phyloP scores from a whole-genome alignment of 148 eudicot species.

The Oxyria digyna region DNA sequence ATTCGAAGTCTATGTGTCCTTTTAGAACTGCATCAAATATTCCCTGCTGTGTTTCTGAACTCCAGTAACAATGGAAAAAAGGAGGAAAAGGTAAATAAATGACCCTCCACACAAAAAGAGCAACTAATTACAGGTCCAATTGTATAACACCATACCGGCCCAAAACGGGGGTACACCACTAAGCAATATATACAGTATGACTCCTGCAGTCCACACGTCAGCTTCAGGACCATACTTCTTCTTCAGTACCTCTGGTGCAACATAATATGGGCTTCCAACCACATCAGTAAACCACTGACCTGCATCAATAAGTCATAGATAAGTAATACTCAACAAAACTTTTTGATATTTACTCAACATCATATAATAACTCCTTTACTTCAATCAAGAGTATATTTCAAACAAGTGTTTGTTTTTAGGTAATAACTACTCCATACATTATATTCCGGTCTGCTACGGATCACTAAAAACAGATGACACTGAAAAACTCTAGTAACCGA shows the following conservation, averaged over 20 bases:
- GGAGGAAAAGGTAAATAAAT: neutral
- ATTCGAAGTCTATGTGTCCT: constrained; percentile 81
- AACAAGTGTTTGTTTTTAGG: neutral
- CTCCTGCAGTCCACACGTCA: constrained; percentile 51
- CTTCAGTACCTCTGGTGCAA: constrained; percentile 13
- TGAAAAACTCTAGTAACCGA: neutral
- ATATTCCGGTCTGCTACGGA: neutral
- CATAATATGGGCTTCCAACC: constrained; percentile 12
- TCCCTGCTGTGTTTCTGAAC: constrained; percentile 84
- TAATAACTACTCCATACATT: neutral
- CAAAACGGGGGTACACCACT: constrained; percentile 73
- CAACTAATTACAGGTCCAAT: neutral
- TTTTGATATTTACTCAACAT: neutral
- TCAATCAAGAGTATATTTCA: neutral
- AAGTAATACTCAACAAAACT: neutral
- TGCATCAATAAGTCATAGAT: constrained; percentile 1
- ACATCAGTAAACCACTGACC: constrained; percentile 7
- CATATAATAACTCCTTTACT: neutral
- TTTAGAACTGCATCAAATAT: constrained; percentile 92
- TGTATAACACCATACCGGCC: constrained; percentile 35
- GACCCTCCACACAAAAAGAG: neutral
- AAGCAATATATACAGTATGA: constrained; percentile 51
- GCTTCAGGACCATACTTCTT: constrained; percentile 45
- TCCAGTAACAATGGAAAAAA: neutral
- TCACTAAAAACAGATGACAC: too few relatives aligned